Conservation (phyloP, 805 yeast species). For the Lipomyces sp. region DNA sequence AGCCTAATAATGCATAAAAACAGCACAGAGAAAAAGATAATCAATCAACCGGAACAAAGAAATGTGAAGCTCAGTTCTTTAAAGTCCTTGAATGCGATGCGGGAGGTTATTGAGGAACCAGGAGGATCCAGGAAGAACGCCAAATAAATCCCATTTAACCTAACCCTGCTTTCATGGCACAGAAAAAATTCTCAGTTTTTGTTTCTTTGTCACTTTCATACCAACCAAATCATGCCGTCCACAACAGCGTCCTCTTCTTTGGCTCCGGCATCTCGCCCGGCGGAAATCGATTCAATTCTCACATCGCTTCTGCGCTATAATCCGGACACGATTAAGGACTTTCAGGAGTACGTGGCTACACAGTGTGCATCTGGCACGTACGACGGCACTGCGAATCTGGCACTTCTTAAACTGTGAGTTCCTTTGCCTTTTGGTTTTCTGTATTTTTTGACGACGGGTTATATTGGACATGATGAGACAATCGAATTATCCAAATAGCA, state of each 20-base stretch:
- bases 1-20: too few relatives aligned
- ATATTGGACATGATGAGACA: constrained; percentile 16
- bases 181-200: too few relatives aligned
- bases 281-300: constrained; percentile 42
- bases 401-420: constrained; percentile 44
- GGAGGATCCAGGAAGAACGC: too few relatives aligned
- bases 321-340: constrained; percentile 43
- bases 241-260: background rate
- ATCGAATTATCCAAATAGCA: constrained; percentile 21
- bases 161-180: background rate
- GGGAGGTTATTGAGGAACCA: too few relatives aligned
- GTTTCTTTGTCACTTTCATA: too few relatives aligned
- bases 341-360: constrained; percentile 45
- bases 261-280: constrained; percentile 43
- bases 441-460: background rate
- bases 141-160: background rate
- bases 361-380: constrained; percentile 40
- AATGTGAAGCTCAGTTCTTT: too few relatives aligned
- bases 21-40: too few relatives aligned
- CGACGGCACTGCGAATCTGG: constrained; percentile 46
- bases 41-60: too few relatives aligned
- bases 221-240: too few relatives aligned
- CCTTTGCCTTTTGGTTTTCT: too few relatives aligned
- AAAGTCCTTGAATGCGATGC: too few relatives aligned
- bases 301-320: constrained; percentile 47